A percentile compares a stretch with the other conserved stretches of the same genome.
Evolutionary conservation across 2,329 filamentous ascomycete species (phyloP).

Genomic region (Drechmeria coniospora): DNA sequence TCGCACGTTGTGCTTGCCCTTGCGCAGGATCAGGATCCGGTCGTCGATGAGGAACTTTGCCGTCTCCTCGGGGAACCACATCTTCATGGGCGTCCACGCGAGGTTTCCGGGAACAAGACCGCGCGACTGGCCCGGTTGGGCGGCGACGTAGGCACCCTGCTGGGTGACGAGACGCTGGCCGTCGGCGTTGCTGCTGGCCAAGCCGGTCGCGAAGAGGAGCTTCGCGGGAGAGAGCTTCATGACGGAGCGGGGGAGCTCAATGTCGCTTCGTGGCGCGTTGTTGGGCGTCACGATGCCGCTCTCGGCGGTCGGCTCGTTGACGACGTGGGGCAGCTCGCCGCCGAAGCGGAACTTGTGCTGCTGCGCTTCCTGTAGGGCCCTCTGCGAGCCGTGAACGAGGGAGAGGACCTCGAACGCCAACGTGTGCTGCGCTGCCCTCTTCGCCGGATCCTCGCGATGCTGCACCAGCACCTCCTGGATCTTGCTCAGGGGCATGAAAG

Average conservation of each 20-base stretch:
- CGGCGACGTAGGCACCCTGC: conserved; percentile 46
- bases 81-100: conserved; percentile 45
- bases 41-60: conserved; percentile 44
- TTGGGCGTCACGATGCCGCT: conserved; percentile 23
- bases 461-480: conserved; percentile 53
- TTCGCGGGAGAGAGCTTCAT: conserved; percentile 40
- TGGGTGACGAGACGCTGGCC: conserved; percentile 40
- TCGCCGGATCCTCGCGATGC: conserved; percentile 52
- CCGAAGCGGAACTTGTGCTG: conserved; percentile 37
- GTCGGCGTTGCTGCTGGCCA: conserved; percentile 39
- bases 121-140: conserved; percentile 25
- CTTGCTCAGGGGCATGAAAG: conserved; percentile 60
- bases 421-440: conserved; percentile 65
- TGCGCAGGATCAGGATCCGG: conserved; percentile 42
- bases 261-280: conserved; percentile 35
- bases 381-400: conserved; percentile 56
- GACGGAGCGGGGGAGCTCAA: conserved; percentile 43
- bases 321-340: conserved; percentile 13
- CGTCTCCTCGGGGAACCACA: conserved; percentile 41
- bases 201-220: conserved; percentile 44
- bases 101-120: conserved; percentile 35
- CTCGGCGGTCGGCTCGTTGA: conserved; percentile 14
- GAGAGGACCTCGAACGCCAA: conserved; percentile 72
- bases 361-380: conserved; percentile 46
- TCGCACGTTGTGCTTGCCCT: conserved; percentile 47